A percentile compares a stretch with the other conserved stretches of the same genome.
phyloP scores from a whole-genome alignment of 1,284 basidiomycete species.

The Moesziomyces sp. region DNA sequence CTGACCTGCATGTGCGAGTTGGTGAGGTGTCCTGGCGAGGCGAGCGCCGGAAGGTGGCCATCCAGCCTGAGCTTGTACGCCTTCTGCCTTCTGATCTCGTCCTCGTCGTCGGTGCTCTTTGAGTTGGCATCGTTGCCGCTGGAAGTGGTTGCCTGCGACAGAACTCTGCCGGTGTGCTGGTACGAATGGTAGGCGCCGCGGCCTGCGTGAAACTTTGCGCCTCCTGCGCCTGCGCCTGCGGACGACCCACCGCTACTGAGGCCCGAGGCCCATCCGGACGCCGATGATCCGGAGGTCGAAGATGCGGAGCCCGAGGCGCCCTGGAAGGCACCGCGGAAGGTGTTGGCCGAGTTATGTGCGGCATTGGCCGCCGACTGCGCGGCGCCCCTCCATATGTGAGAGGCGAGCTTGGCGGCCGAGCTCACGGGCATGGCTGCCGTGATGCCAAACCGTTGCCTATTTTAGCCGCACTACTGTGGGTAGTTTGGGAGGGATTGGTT shows the following conservation, averaged over 20 bases:
- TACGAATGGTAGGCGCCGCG: slow-evolving; percentile 58
- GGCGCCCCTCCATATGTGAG: slow-evolving; percentile 56
- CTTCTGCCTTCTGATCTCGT: slow-evolving; percentile 33
- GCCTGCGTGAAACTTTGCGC: slow-evolving; percentile 61
- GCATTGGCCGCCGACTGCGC: slow-evolving; percentile 54
- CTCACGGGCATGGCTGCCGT: slow-evolving; percentile 50
- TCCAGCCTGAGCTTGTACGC: slow-evolving; percentile 44
- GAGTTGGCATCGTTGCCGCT: slow-evolving; percentile 36
- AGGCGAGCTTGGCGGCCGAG: slow-evolving; percentile 56
- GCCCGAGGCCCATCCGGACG: slow-evolving; percentile 51
- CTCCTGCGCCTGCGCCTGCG: slow-evolving; percentile 55
- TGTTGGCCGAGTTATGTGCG: slow-evolving; percentile 54
- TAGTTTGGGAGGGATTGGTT: too few relatives aligned
- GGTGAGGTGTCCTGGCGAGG: slow-evolving; percentile 23
- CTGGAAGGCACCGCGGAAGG: slow-evolving; percentile 50
- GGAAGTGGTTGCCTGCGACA: slow-evolving; percentile 51
- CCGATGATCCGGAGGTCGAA: slow-evolving; percentile 25
- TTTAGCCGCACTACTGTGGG: too few relatives aligned
- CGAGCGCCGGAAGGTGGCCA: slow-evolving; percentile 10
- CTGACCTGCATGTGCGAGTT: slow-evolving; percentile 45
- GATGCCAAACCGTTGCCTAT: slow-evolving; percentile 14
- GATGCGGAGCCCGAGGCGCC: slow-evolving; percentile 33
- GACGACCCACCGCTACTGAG: slow-evolving; percentile 49
- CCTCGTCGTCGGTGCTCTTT: slow-evolving; percentile 51
- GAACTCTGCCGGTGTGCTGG: slow-evolving; percentile 51